Conservation (phyloP, 140 eudicot species). For the Bidens hawaiensis region DNA sequence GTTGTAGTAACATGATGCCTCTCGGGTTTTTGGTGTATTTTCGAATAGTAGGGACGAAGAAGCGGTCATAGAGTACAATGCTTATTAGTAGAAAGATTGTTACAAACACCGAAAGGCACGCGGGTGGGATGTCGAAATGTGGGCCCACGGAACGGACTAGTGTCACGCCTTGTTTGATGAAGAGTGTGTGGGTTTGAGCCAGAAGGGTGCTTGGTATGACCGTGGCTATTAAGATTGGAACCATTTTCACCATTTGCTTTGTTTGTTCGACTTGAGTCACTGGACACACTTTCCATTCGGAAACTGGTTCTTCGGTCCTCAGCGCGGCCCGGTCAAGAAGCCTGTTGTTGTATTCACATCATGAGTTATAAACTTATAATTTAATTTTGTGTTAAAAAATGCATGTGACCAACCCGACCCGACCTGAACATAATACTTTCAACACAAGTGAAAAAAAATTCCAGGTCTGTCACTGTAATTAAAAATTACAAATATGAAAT, state of each 20-base stretch:
- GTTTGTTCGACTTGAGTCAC: constrained; percentile 75
- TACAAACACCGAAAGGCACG: constrained; percentile 46
- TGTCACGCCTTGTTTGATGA: constrained; percentile 58
- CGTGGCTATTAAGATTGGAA: constrained; percentile 46
- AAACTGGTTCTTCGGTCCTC: constrained; percentile 19
- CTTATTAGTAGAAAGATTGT: constrained; percentile 54
- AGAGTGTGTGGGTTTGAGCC: constrained; percentile 57
- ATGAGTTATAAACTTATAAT: too few species aligned
- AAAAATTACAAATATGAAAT: too few species aligned
- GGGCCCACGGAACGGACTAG: constrained; percentile 44
- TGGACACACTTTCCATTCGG: constrained; percentile 47
- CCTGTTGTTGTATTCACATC: constrained; percentile 18
- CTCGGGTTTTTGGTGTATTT: constrained; percentile 56
- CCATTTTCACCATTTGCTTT: constrained; percentile 68
- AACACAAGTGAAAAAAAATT: too few species aligned
- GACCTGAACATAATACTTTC: background rate
- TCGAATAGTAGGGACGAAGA: constrained; percentile 42
- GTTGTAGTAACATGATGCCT: constrained; percentile 59
- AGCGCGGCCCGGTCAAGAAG: constrained; percentile 57
- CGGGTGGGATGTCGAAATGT: constrained; percentile 59
- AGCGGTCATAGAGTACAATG: constrained; percentile 50
- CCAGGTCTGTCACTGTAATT: too few species aligned
- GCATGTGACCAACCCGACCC: too few species aligned
- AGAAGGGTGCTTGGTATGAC: constrained; percentile 48
- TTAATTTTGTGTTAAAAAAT: too few species aligned